phyloP scores from a whole-genome alignment of 164 flowering plant species.

The Saururus chinensis region DNA sequence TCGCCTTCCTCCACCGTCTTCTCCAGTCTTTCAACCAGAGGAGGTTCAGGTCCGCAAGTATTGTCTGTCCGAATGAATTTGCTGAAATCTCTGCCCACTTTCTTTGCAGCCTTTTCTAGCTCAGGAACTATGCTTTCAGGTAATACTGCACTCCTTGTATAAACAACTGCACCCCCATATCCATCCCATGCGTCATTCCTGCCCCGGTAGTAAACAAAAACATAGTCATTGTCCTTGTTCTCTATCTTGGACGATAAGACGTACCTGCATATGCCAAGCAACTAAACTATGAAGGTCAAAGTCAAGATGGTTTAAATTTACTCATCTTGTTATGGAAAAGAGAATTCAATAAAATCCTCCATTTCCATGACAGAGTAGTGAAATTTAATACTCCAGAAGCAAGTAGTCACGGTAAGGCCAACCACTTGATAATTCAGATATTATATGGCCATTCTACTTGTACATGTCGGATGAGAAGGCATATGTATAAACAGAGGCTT shows the following conservation, averaged over 20 bases:
- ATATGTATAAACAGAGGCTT: background rate
- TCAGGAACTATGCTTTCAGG: slow-evolving; percentile 81
- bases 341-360: too few species aligned
- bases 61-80: slow-evolving; percentile 73
- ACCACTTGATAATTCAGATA: background rate
- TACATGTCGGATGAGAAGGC: background rate
- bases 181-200: slow-evolving; percentile 99
- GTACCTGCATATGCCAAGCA: slow-evolving; percentile 47
- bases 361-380: too few species aligned
- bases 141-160: slow-evolving; percentile 72
- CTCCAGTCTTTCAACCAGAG: slow-evolving; percentile 80
- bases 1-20: slow-evolving; percentile 90
- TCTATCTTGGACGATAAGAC: slow-evolving; percentile 73
- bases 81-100: slow-evolving; percentile 70
- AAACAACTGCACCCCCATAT: slow-evolving; percentile 86
- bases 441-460: background rate
- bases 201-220: slow-evolving; percentile 90
- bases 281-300: background rate
- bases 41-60: slow-evolving; percentile 90
- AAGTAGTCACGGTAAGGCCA: background rate
- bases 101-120: slow-evolving; percentile 65
- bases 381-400: too few species aligned
- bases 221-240: slow-evolving; percentile 66
- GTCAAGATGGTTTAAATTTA: background rate
- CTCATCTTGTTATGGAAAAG: background rate